Evolutionary conservation across 164 flowering plant genomes (phyloP).

Genomic region (Dillenia suffruticosa): DNA sequence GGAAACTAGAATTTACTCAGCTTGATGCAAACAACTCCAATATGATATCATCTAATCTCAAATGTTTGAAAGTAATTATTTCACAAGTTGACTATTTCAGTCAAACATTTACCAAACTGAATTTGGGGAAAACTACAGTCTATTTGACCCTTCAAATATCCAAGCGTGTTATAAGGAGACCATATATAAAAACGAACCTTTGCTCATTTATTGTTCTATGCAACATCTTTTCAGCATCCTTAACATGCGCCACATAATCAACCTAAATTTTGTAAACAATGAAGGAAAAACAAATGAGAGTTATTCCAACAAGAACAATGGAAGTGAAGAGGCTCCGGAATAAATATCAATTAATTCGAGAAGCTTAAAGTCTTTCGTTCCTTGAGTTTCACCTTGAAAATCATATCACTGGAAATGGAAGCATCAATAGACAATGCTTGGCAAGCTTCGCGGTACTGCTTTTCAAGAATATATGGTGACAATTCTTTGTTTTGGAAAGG

Average conservation of each 20-base stretch:
- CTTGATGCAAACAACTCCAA: too few relatives aligned
- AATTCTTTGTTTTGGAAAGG: slow-evolving; percentile 80
- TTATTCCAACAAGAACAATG: slow-evolving; percentile 3
- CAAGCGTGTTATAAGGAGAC: too few relatives aligned
- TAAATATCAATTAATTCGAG: not conserved
- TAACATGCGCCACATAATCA: slow-evolving; percentile 64
- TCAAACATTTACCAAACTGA: too few relatives aligned
- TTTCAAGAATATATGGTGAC: slow-evolving; percentile 66
- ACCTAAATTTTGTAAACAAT: slow-evolving; percentile 42
- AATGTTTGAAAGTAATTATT: too few relatives aligned
- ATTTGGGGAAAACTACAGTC: too few relatives aligned
- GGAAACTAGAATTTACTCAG: too few relatives aligned
- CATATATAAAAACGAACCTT: slow-evolving; percentile 37
- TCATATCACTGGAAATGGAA: slow-evolving; percentile 33
- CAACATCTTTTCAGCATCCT: slow-evolving; percentile 77
- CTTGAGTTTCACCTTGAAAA: slow-evolving; percentile 51
- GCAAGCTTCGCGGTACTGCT: slow-evolving; percentile 79
- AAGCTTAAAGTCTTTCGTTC: not conserved
- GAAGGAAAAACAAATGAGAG: slow-evolving; percentile 3
- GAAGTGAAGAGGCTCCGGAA: slow-evolving; percentile 1
- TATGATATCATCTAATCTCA: too few relatives aligned
- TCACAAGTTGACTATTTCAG: too few relatives aligned
- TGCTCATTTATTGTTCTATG: slow-evolving; percentile 62
- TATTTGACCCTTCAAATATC: too few relatives aligned
- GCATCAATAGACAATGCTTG: slow-evolving; percentile 48